These are phyloP conservation scores for Poa pratensis DNA, from an alignment of 176 grass and related monocot species.

Conservation along the genomic window DNA sequence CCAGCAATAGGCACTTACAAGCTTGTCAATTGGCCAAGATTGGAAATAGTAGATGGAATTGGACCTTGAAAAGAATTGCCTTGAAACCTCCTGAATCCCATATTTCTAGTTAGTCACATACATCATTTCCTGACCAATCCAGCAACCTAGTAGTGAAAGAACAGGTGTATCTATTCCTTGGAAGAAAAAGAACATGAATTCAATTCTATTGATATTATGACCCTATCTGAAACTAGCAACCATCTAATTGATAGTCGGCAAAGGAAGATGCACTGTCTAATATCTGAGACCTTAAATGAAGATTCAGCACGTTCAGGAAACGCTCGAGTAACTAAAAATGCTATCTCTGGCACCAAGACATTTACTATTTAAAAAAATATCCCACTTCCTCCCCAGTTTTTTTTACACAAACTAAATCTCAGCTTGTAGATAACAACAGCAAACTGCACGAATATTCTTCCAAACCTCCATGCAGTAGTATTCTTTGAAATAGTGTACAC, in stretches of 20 bases:
- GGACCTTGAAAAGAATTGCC: constrained; percentile 87
- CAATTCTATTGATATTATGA: constrained; percentile 19
- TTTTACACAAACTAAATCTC: neutral
- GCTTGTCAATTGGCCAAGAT: constrained; percentile 50
- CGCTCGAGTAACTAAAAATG: neutral
- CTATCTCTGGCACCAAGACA: neutral
- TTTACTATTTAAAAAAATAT: neutral
- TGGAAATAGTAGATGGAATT: constrained; percentile 68
- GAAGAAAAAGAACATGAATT: neutral
- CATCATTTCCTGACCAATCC: neutral
- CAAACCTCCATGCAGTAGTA: neutral
- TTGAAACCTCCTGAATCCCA: constrained; percentile 69
- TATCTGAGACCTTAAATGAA: neutral
- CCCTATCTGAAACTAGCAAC: neutral
- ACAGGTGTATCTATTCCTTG: neutral
- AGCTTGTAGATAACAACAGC: neutral
- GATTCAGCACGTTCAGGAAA: neutral
- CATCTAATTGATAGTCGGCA: neutral
- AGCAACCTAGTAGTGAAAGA: neutral
- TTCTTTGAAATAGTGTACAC: neutral
- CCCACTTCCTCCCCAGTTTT: neutral
- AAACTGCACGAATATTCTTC: neutral
- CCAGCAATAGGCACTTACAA: constrained; percentile 55
- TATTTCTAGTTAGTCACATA: constrained; percentile 5
- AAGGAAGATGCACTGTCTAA: neutral